Evolutionary conservation across 192 early-diverging fungal species (phyloP).

Genomic region (Backusella psychrophila): DNA sequence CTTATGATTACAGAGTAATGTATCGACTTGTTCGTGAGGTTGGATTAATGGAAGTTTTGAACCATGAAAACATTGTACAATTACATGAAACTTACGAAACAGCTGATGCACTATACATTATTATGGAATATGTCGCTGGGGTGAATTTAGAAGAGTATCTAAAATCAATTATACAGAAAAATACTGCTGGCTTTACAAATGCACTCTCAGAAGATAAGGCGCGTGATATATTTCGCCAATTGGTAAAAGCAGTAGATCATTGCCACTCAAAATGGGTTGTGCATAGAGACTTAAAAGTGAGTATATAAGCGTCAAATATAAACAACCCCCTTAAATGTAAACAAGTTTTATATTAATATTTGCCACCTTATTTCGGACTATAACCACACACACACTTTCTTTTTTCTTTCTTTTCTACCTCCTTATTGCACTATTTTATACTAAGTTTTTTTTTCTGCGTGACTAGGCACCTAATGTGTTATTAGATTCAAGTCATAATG

Average conservation of each 20-base stretch:
- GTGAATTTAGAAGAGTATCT: conserved; percentile 88
- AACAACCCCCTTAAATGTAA: not conserved
- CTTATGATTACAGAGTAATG: conserved; percentile 47
- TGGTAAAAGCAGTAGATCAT: conserved; percentile 76
- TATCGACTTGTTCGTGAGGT: conserved; percentile 76
- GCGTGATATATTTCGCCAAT: conserved; percentile 77
- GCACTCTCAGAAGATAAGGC: conserved; percentile 81
- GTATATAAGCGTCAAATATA: conserved; percentile 17
- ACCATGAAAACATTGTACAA: conserved; percentile 89
- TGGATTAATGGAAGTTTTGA: conserved; percentile 77
- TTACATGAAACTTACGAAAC: conserved; percentile 83
- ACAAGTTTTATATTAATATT: conserved; percentile 6
- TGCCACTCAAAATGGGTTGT: conserved; percentile 70
- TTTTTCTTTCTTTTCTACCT: not conserved
- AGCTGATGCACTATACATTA: conserved; percentile 73
- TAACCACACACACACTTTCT: too few species aligned
- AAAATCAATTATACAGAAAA: conserved; percentile 31
- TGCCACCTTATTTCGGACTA: not conserved
- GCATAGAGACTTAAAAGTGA: conserved; percentile 87
- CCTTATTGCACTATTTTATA: not conserved
- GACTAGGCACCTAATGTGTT: conserved; percentile 68
- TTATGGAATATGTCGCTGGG: conserved; percentile 87
- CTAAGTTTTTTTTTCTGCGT: not conserved
- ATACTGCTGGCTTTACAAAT: conserved; percentile 48
- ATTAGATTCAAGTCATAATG: conserved; percentile 63